Percentiles rank a stretch among this genome's conserved stretches.
These are phyloP conservation scores for Cercospora beticola DNA, from an alignment of 2,329 filamentous ascomycete genomes.

Conservation along the genomic window DNA sequence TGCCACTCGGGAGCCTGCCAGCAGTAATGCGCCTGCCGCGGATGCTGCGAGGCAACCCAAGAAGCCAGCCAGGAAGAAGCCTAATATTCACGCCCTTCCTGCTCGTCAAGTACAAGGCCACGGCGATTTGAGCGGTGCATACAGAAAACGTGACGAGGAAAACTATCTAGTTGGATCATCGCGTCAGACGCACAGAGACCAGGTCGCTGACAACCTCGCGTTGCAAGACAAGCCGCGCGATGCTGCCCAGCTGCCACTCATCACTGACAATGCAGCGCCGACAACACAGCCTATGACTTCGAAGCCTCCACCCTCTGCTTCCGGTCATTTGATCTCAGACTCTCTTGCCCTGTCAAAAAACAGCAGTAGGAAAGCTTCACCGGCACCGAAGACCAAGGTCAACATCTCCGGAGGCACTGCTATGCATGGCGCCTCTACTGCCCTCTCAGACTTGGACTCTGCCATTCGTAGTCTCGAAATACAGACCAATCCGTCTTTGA, in stretches of 20 bases:
- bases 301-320: conserved; percentile 64
- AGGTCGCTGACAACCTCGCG: conserved; percentile 47
- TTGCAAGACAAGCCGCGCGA: conserved; percentile 53
- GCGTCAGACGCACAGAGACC: conserved; percentile 41
- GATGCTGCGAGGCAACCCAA: conserved; percentile 26
- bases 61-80: conserved; percentile 43
- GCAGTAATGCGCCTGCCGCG: conserved; percentile 11
- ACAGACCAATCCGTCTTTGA: conserved; percentile 78
- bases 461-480: conserved; percentile 88
- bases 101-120: conserved; percentile 56
- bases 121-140: conserved; percentile 66
- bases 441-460: conserved; percentile 66
- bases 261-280: conserved; percentile 48
- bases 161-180: conserved; percentile 67
- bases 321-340: conserved; percentile 82
- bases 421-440: conserved; percentile 78
- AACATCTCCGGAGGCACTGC: conserved; percentile 73
- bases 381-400: conserved; percentile 61
- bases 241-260: conserved; percentile 45
- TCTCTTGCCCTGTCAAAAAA: conserved; percentile 50
- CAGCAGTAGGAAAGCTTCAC: conserved; percentile 49
- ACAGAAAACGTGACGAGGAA: conserved; percentile 71
- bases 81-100: conserved; percentile 40
- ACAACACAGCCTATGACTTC: conserved; percentile 44
- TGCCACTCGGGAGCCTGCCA: conserved; percentile 3